A percentile compares a stretch with the other conserved stretches of the same genome.
These are phyloP conservation scores for Emydomyces testavorans DNA, from an alignment of 2,329 filamentous ascomycete genomes.

Conservation along the genomic window DNA sequence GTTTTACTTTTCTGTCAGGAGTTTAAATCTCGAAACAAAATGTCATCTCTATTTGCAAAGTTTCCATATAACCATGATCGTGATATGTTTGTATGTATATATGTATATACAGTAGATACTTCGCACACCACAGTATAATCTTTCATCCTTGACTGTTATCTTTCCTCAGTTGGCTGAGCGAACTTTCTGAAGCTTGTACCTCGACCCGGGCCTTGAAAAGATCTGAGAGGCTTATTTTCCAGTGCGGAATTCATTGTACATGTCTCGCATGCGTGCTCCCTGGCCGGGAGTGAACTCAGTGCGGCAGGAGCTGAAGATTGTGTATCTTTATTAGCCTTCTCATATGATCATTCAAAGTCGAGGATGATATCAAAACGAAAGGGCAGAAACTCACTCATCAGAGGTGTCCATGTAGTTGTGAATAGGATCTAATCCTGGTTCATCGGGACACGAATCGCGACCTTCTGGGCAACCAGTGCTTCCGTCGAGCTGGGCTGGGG, in stretches of 20 bases:
- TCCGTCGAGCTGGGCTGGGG: constrained; percentile 42
- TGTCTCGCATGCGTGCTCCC: constrained; percentile 6
- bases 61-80: too few species aligned
- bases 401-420: constrained; percentile 53
- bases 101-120: too few species aligned
- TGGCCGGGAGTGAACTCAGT: constrained; percentile 9
- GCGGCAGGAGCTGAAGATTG: constrained; percentile 1
- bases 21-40: too few species aligned
- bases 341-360: neutral
- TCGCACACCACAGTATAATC: too few species aligned
- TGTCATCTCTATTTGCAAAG: too few species aligned
- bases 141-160: too few species aligned
- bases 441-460: constrained; percentile 42
- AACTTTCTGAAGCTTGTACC: too few species aligned
- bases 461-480: constrained; percentile 45
- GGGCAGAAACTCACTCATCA: constrained; percentile 26
- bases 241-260: constrained; percentile 5
- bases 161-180: too few species aligned
- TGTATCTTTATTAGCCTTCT: constrained; percentile 7
- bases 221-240: constrained; percentile 6
- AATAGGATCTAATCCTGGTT: constrained; percentile 40
- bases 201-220: too few species aligned
- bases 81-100: too few species aligned
- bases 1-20: too few species aligned
- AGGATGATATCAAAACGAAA: constrained; percentile 37